phyloP scores from a whole-genome alignment of 495 filamentous ascomycete species.

The Cairneyella variabilis region DNA sequence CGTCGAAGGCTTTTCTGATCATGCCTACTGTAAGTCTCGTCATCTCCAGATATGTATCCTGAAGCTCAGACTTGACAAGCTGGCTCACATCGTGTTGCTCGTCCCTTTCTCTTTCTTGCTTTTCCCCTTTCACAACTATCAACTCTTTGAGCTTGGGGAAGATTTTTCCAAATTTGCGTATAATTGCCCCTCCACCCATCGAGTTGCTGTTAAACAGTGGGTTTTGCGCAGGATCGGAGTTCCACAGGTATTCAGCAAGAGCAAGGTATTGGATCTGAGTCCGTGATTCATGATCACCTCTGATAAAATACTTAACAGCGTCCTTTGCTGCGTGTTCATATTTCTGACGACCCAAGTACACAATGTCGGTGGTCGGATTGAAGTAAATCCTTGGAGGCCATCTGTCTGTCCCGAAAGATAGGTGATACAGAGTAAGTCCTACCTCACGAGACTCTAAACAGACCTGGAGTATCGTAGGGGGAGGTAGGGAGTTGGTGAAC shows the following conservation, averaged over 20 bases:
- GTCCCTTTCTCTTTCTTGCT: too few species aligned
- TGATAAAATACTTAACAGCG: constrained; percentile 3
- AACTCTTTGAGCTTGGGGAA: too few species aligned
- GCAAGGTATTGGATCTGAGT: constrained; percentile 11
- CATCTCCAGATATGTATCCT: too few species aligned
- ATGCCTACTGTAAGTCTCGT: too few species aligned
- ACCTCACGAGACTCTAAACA: constrained; percentile 3
- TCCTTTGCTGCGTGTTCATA: constrained; percentile 1
- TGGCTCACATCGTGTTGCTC: too few species aligned
- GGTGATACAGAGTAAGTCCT: background rate
- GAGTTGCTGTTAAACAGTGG: too few species aligned
- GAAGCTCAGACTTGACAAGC: too few species aligned
- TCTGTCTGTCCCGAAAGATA: constrained; percentile 5
- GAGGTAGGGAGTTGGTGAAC: background rate
- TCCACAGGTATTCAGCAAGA: constrained; percentile 9
- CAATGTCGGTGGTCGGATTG: constrained; percentile 6
- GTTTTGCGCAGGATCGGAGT: too few species aligned
- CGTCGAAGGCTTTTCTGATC: too few species aligned
- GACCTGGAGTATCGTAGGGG: background rate
- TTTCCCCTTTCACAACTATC: too few species aligned
- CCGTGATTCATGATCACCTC: background rate
- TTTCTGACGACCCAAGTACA: constrained; percentile 9
- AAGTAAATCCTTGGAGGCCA: constrained; percentile 2
- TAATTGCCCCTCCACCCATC: too few species aligned
- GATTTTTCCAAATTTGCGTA: too few species aligned